Base-by-base conservation (phyloP, 805 yeast genomes). In the Tetrapisispora fleetii region DNA sequence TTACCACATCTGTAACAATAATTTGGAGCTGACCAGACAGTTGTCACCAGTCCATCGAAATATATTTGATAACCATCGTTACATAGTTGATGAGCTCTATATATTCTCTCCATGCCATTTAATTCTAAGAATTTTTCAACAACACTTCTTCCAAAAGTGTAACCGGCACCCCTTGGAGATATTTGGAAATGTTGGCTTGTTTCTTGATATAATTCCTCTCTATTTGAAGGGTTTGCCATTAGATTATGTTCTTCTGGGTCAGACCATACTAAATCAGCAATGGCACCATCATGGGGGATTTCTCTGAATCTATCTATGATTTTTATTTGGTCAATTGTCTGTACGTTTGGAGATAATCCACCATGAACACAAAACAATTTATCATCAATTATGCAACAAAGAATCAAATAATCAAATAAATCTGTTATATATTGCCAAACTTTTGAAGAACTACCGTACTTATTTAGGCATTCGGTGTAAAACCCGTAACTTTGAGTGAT, bases 21-120 rank as follows among this genome's bases (percentile, higher is more conserved):
- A 62, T 93, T 93, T 0, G 99, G 99, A 0, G 99, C 99, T 0
- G 93, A 83, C 99, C 99, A 93, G 8, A 93, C 98, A 0, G 99
- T 93, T 36, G 95, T 82, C 42, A 95, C 86, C 53, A 85, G 76
- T 3, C 96, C 97, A 49, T 80, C 80, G 78, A 95, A 93, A 60
- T 90, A 81, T 47, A 87, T 81, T 54, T 91, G 96, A 61, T 81
- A 93, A 1, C 99, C 99, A 60, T 91, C 96, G 60, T 93, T 93
- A 63, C 99, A 95, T 37, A 93, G 72, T 64, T 93, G 99, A 64
- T 93, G 99, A 0, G 99, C 99, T 40, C 99, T 71, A 41, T 89
- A 76, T 47, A 93, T 82, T 62, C 86, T 91, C 30, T 78, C 80
- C 75, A 89, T 80, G 35, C 77, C 71, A 65, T 93, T 93, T 51